These are phyloP conservation scores for Pecoramyces ruminantium DNA, from an alignment of 192 early-diverging fungal species.

Conservation along the genomic window DNA sequence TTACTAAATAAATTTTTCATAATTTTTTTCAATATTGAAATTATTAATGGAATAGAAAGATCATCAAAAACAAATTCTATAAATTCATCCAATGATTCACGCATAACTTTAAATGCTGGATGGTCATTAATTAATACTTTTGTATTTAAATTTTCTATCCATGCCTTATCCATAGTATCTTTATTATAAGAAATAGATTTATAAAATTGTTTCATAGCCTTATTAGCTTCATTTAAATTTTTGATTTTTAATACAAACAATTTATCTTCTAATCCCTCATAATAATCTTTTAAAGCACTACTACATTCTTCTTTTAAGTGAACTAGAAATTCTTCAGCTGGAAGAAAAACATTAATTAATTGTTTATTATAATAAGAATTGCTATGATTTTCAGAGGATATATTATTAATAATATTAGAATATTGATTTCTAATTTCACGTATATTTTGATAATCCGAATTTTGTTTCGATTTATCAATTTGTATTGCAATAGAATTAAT, in stretches of 20 bases:
- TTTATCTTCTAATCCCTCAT: not conserved
- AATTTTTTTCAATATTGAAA: not conserved
- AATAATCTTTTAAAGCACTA: not conserved
- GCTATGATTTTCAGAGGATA: not conserved
- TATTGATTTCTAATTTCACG: not conserved
- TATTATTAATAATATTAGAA: not conserved
- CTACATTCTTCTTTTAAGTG: not conserved
- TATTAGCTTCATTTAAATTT: not conserved
- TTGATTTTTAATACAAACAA: not conserved
- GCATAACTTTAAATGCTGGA: not conserved
- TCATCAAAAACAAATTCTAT: not conserved
- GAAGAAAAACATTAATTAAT: not conserved
- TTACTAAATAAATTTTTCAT: not conserved
- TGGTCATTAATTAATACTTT: not conserved
- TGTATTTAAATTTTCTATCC: not conserved
- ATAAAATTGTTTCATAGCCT: not conserved
- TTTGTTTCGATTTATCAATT: not conserved
- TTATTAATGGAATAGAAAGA: not conserved
- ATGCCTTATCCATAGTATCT: not conserved
- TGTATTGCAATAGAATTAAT: not conserved
- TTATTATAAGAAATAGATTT: not conserved
- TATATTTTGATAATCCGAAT: not conserved
- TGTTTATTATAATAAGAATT: not conserved
- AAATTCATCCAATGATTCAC: not conserved
- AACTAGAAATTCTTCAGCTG: not conserved